Evolutionary conservation across 176 grass and related monocot species (phyloP), one percentile per base, ranked within the genome.

Genomic region (Oryza brachyantha): DNA sequence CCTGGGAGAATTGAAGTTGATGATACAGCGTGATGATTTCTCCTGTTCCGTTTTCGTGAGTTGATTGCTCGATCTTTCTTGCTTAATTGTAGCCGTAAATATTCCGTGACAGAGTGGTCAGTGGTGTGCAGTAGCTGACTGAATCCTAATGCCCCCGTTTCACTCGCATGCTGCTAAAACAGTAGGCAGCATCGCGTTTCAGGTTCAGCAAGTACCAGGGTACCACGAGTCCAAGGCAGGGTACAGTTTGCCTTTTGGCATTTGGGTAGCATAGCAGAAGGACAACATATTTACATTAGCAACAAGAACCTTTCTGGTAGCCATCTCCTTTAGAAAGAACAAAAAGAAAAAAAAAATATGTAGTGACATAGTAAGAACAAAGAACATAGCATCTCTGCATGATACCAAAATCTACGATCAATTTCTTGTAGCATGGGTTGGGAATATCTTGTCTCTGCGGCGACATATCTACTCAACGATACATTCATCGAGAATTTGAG

Each of bases 301-400:
- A 52, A 41, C 6, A 75, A 32, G 50, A 61, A 36, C 37, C 28
- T 50, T 22, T 17, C 26, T 1, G 3, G n/a, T n/a, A n/a, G 31
- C 31, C 4, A 7, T 17, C 13, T 42, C 25, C 32, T 34, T 34
- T 31, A 35, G 13, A 42, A 16, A 16, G 52, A 57, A 57, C 21
- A 57, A 57, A 57, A 57, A 24, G 52, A 3, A 57, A 48, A 57
- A 3, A 57, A 48, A 57, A 57, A 22, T 10, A 14, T 41, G 12
- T 68, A 29, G 19, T 40, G 82, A 61, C 82, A 29, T 63, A n/a
- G 66, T 84, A 61, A 46, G 38, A 76, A 69, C 54, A 70, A 50
- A 61, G 38, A 70, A 28, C 29, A 61, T 70, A 13, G 52, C 65
- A 37, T 68, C 73, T 35, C 78, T 45, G 81, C 45, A 10, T 59